Base-by-base conservation (phyloP, 176 grass and related monocot species). In the Neostapfia colusana region DNA sequence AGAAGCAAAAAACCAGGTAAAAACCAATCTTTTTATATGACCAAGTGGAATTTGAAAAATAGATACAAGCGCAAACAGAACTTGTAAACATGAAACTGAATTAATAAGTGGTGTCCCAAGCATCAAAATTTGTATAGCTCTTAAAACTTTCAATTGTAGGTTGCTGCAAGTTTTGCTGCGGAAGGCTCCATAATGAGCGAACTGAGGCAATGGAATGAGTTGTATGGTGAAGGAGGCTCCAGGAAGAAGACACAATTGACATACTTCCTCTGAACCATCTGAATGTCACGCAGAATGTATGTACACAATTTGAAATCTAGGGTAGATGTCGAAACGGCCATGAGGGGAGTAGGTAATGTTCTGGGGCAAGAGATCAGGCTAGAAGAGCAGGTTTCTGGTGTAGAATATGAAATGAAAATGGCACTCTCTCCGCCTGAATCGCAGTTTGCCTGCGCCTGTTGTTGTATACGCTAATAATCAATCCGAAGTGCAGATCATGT, bases 201-300 rank as follows among this genome's bases (percentile, higher is more conserved):
- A 73, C 66, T 99, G 76, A 90, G 74, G 87, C 91, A 99, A 78
- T 99, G 95, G 95, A 99, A 99, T 40, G 91, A 99, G 27, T 80
- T 88, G 69, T 99, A 95, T 17, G 95, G 95, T 0, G 95, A 99
- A 90, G 95, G 95, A 5, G 95, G 91, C 9, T 99, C 95, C 27
- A 92, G 95, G 88, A 99, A 99, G 85, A 92, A 88, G 44, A 70
- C 80, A 36, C 95, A 99, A 18, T 72, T 99, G 71, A 99, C 95
- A 37, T 99, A 95, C 83, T 99, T 99, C 74, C 91, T 99, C 23
- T 93, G 70, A 92, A 62, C 44, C 45, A 70, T 57, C 17, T 35
- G 48, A 65, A 67, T 68, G 14, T 67, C 63, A 79, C 24, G 45
- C 73, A 35, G 10, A 40, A 58, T 84, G 70, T 80, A 43, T 76